Conservation (phyloP, 2,329 filamentous ascomycete genomes). For the Alternaria sp. region DNA sequence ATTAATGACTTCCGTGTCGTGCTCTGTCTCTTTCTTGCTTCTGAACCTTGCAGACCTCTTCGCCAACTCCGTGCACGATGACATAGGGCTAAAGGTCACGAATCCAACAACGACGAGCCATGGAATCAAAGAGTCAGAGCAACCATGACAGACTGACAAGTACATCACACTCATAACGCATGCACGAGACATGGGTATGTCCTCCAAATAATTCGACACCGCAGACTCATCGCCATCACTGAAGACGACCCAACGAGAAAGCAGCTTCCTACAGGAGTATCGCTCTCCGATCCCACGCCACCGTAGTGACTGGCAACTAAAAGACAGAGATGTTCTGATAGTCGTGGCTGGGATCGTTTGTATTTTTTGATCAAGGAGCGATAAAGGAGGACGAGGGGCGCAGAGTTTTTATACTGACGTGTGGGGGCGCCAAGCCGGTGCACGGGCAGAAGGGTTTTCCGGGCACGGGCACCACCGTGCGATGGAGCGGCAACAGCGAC, state of each 20-base stretch:
- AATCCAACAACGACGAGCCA: not conserved
- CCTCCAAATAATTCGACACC: slow-evolving; percentile 74
- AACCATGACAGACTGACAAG: not conserved
- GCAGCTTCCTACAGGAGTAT: slow-evolving; percentile 69
- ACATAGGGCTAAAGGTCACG: not conserved
- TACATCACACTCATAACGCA: not conserved
- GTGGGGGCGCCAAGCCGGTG: slow-evolving; percentile 8
- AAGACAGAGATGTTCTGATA: slow-evolving; percentile 61
- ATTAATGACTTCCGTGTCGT: not conserved
- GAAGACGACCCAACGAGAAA: slow-evolving; percentile 71
- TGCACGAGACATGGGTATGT: slow-evolving; percentile 53
- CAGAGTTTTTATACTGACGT: slow-evolving; percentile 29
- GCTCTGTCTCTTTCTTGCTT: not conserved
- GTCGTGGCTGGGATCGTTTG: slow-evolving; percentile 72
- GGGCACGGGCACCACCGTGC: slow-evolving; percentile 2
- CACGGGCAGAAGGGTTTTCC: not conserved
- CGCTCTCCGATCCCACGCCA: slow-evolving; percentile 69
- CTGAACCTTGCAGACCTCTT: not conserved
- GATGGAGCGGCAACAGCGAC: not conserved
- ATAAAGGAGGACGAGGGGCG: slow-evolving; percentile 45
- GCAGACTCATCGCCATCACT: slow-evolving; percentile 72
- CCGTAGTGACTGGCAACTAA: slow-evolving; percentile 70
- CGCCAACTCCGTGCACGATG: not conserved
- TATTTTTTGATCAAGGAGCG: slow-evolving; percentile 63
- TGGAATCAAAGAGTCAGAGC: not conserved